Evolutionary conservation across 116 monocot species (phyloP), one percentile per base, ranked within the genome.

Genomic region (Posidonia oceanica): DNA sequence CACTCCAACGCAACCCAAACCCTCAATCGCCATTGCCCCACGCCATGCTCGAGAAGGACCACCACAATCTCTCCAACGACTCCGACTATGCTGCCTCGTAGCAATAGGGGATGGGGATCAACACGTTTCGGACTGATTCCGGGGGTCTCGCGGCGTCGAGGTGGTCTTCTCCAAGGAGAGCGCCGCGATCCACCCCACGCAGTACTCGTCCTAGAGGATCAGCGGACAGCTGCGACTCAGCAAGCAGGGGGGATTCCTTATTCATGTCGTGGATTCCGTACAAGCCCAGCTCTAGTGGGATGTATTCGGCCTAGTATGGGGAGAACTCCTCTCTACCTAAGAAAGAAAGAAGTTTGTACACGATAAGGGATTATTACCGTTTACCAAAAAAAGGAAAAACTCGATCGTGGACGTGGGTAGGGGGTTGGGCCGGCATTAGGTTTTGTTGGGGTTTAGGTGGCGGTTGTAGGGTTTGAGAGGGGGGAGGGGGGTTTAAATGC

Each of bases 1-100:
- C 29, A 0, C 54, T 7, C 54, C 15, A 82, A 10, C 54, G 16
- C 29, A 29, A 29, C 29, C 29, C 29, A 29, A 66, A 66, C 16
- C 22, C 68, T 4, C 15, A 12, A 7, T 16, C 68, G 4, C 15
- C 29, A 10, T 52, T 2, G 22, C 68, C 71, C 22, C 12, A 52
- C 36, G 68, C 59, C 57, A 87, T 87, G 88, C 78, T 74, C 20
- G 91, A 83, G 23, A 16, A 74, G 29, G 89, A 94, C 36, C 78
- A 72, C n/a, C 81, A 89, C 84, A 87, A 94, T 63, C 87, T 94
- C 77, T 87, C 94, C 76, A 90, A 94, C 82, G 94, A 94, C 76
- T 74, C 87, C 68, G 94, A 94, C 59, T 94, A 94, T 81, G 90
- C 85, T 65, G 87, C 89, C n/a, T 85, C 94, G 52, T 80, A 78